A percentile compares a stretch with the other conserved stretches of the same genome.
Conservation (phyloP, 2,329 filamentous ascomycete species). For the Pleomassaria siparia region DNA sequence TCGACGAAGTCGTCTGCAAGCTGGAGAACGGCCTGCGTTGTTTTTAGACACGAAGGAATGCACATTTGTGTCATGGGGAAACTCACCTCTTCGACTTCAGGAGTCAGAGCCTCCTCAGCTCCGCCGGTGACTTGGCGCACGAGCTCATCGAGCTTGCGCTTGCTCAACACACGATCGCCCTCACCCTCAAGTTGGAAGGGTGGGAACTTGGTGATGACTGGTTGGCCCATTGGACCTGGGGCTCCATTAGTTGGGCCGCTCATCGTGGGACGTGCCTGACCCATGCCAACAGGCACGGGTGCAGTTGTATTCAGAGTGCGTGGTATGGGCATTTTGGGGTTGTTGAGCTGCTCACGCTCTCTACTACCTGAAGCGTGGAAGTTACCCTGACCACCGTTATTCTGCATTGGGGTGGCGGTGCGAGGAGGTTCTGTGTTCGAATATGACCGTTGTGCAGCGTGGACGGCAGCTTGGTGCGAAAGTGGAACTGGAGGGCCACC, state of each 20-base stretch:
- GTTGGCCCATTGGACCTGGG: slow-evolving; percentile 83
- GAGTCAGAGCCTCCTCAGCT: slow-evolving; percentile 76
- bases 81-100: slow-evolving; percentile 91
- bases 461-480: slow-evolving; percentile 49
- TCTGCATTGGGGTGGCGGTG: slow-evolving; percentile 38
- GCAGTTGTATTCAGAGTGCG: slow-evolving; percentile 74
- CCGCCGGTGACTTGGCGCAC: slow-evolving; percentile 91
- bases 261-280: slow-evolving; percentile 75
- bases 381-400: slow-evolving; percentile 29
- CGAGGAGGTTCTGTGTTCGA: slow-evolving; percentile 36
- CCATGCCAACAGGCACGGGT: slow-evolving; percentile 75
- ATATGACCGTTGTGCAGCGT: slow-evolving; percentile 44
- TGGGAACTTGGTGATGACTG: slow-evolving; percentile 78
- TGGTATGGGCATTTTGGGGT: slow-evolving; percentile 76
- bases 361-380: slow-evolving; percentile 38
- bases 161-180: slow-evolving; percentile 89
- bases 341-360: slow-evolving; percentile 46
- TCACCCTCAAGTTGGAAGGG: slow-evolving; percentile 87
- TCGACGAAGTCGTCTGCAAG: slow-evolving; percentile 96
- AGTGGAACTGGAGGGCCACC: slow-evolving; percentile 42
- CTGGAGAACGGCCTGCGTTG: slow-evolving; percentile 72
- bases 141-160: slow-evolving; percentile 95
- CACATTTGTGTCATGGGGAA: neutral
- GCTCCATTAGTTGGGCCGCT: slow-evolving; percentile 73
- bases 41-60: slow-evolving; percentile 17